Conservation (phyloP, 805 yeast species). For the Lipomyces lipofer region DNA sequence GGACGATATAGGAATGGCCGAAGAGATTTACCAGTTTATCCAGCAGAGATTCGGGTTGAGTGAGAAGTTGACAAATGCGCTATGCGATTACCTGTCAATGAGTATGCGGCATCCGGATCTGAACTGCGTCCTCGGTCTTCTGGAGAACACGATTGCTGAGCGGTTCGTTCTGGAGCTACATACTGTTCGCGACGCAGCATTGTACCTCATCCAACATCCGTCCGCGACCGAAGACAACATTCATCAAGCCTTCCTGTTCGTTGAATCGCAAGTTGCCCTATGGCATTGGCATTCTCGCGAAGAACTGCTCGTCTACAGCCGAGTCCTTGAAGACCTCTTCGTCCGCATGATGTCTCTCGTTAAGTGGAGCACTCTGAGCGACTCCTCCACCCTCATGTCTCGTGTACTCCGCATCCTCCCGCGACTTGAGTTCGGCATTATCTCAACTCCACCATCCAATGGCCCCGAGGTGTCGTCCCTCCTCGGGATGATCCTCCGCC, state of each 20-base stretch:
- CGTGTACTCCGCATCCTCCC: conserved; percentile 6
- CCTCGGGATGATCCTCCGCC: conserved; percentile 3
- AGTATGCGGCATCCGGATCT: neutral
- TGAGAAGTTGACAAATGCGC: neutral
- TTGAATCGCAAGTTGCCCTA: conserved; percentile 1
- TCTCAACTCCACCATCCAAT: neutral
- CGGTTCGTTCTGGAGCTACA: conserved; percentile 15
- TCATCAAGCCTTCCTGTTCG: conserved; percentile 19
- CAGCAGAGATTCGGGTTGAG: conserved; percentile 12
- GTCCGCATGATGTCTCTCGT: conserved; percentile 12
- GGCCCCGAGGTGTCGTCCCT: neutral
- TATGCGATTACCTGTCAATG: conserved; percentile 14
- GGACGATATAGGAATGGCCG: conserved; percentile 34
- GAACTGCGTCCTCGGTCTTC: neutral
- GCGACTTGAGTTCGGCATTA: conserved; percentile 3
- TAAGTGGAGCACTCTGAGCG: conserved; percentile 11
- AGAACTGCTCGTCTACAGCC: conserved; percentile 3
- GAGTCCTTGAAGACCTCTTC: conserved; percentile 2
- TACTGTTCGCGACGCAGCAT: conserved; percentile 11
- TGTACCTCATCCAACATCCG: conserved; percentile 14
- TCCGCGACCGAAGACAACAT: conserved; percentile 10
- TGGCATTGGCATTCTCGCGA: conserved; percentile 6
- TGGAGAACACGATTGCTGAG: conserved; percentile 3
- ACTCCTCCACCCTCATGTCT: conserved; percentile 7
- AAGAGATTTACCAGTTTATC: conserved; percentile 34